These are phyloP conservation scores for Multifurca ochricompacta DNA, from an alignment of 768 basidiomycete species.

Conservation along the genomic window DNA sequence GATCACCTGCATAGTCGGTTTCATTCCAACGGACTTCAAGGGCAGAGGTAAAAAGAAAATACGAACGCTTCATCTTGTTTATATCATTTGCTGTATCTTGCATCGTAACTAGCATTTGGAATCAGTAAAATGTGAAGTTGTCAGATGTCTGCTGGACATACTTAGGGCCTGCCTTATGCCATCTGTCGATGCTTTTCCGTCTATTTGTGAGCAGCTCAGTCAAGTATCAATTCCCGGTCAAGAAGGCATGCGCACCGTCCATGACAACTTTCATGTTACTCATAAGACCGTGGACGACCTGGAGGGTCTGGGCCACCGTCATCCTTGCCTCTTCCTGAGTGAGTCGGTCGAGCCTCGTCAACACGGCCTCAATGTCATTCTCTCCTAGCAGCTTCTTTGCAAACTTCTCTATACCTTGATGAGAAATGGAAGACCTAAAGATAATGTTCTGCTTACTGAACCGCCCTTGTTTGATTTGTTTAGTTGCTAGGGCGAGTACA, in stretches of 20 bases:
- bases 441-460: not conserved
- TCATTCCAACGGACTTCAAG: not conserved
- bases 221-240: not conserved
- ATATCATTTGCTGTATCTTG: not conserved
- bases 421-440: conserved; percentile 14
- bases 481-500: not conserved
- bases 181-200: not conserved
- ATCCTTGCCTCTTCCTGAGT: not conserved
- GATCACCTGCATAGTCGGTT: not conserved
- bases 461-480: not conserved
- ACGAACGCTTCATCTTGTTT: not conserved
- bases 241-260: not conserved
- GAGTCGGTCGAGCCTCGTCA: not conserved
- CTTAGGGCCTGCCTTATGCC: not conserved
- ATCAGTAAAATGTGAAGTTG: not conserved
- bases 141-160: not conserved
- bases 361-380: not conserved
- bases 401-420: not conserved
- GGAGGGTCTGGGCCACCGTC: not conserved
- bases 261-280: not conserved
- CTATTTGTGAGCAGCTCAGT: not conserved
- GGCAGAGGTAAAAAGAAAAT: not conserved
- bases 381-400: not conserved
- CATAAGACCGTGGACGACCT: no score
- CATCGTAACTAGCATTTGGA: not conserved